These are phyloP conservation scores for Bryoglossum gracile DNA, from an alignment of 495 filamentous ascomycete species.

Conservation along the genomic window DNA sequence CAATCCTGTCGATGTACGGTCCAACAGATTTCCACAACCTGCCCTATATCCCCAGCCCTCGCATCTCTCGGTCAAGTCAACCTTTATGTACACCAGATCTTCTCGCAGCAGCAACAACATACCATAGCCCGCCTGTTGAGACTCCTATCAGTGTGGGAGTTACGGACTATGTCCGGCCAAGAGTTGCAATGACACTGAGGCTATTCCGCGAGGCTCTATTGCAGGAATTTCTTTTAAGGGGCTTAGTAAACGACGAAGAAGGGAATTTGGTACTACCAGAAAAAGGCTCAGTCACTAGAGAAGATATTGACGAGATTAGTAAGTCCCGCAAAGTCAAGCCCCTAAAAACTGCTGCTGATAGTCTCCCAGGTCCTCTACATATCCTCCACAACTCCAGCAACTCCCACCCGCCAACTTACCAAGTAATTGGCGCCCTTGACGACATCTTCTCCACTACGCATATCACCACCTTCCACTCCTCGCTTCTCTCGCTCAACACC, in stretches of 20 bases:
- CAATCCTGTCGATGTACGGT: slow-evolving; percentile 14
- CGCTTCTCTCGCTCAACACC: background rate
- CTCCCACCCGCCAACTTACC: slow-evolving; percentile 11
- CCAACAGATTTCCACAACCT: slow-evolving; percentile 13
- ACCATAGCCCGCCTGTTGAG: slow-evolving; percentile 4
- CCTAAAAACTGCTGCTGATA: background rate
- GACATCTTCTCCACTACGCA: slow-evolving; percentile 8
- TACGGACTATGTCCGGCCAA: slow-evolving; percentile 6
- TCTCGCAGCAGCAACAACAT: slow-evolving; percentile 8
- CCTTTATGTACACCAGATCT: slow-evolving; percentile 4
- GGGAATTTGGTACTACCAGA: slow-evolving; percentile 8
- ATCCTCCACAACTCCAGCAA: background rate
- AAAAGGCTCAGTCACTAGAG: background rate
- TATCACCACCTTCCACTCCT: background rate
- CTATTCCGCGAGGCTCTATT: slow-evolving; percentile 9
- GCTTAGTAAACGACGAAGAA: slow-evolving; percentile 4
- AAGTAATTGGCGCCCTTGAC: slow-evolving; percentile 10
- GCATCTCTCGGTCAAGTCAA: background rate
- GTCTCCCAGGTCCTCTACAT: slow-evolving; percentile 6
- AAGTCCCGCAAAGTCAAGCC: background rate
- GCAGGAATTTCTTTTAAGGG: slow-evolving; percentile 11
- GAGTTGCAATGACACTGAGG: slow-evolving; percentile 2
- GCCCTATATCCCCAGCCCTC: background rate
- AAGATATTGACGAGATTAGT: slow-evolving; percentile 19
- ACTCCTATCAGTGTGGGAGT: background rate